Evolutionary conservation across 2,329 filamentous ascomycete species (phyloP), one percentile per base, ranked within the genome.

Genomic region (Ophiocordyceps australis): DNA sequence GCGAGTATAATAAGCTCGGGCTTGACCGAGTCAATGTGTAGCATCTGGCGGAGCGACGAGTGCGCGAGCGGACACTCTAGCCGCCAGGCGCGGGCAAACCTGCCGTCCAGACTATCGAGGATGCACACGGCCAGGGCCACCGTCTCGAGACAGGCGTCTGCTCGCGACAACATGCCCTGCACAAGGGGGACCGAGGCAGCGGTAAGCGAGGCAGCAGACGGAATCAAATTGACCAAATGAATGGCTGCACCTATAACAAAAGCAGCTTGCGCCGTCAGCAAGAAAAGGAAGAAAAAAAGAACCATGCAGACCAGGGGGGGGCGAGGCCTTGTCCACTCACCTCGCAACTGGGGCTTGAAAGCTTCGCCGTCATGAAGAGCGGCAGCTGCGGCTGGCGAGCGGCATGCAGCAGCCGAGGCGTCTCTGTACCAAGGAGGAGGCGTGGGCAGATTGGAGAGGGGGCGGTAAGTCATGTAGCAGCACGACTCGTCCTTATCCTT

Each of bases 371-470:
- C 55, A 26, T 59, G 54, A 25, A 54, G 40, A 12, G 46, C 44
- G 28, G 50, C 44, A 20, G 23, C 14, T 13, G n/a, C 16, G 8
- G 28, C 44, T n/a, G n/a, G n/a, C n/a, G n/a, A n/a, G 42, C 23
- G 59, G 56, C 25, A 57, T 59, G 57, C 54, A 21, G 44, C 41
- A 16, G 52, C 51, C 18, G 54, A 57, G 9, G 55, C 55, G 34
- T 42, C 46, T 27, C 38, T 45, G 28, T 59, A 60, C 23, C 65
- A 72, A 9, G 60, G 61, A 23, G 72, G 72, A 33, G 72, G 72
- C 27, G 72, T 77, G 14, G 72, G 72, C 14, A 77, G 59, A 44
- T 71, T 74, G 17, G 71, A 76, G 26, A 77, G 55, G 8, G 72
- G 72, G 24, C 68, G 62, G 47, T 76, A 77, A 35, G 69, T 72